These are phyloP conservation scores for Quercus variabilis DNA, from an alignment of 306 rosid genomes.

Conservation along the genomic window DNA sequence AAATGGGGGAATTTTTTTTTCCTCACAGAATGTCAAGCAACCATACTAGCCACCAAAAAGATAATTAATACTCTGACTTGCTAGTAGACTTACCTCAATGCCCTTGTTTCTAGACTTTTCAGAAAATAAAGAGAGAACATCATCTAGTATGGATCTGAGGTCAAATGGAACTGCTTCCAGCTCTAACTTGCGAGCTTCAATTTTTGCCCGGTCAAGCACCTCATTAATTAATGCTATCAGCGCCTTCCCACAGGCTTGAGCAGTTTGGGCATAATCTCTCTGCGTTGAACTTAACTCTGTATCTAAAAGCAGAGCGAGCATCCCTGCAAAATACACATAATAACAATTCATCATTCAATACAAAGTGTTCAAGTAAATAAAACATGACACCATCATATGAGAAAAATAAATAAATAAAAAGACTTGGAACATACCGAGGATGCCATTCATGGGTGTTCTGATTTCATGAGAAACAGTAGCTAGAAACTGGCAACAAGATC, in stretches of 20 bases:
- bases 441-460: conserved; percentile 99
- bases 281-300: conserved; percentile 91
- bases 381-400: neutral
- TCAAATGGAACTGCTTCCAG: conserved; percentile 94
- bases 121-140: conserved; percentile 92
- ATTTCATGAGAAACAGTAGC: conserved; percentile 99
- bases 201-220: conserved; percentile 97
- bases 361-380: neutral
- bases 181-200: conserved; percentile 95
- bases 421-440: conserved; percentile 60
- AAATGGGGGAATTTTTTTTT: neutral
- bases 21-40: conserved; percentile 7
- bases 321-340: conserved; percentile 52
- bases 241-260: conserved; percentile 96
- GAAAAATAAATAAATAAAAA: conserved; percentile 1
- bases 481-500: conserved; percentile 60
- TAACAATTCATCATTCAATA: conserved; percentile 3
- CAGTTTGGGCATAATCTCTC: conserved; percentile 93
- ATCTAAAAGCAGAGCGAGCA: conserved; percentile 92
- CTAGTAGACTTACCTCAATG: conserved; percentile 61
- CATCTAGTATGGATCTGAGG: conserved; percentile 86
- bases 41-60: conserved; percentile 2
- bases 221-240: conserved; percentile 86
- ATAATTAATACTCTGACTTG: neutral
- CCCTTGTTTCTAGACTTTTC: conserved; percentile 93